These are phyloP conservation scores for Mortierella sp. DNA, from an alignment of 371 early-diverging fungal genomes.

Conservation along the genomic window DNA sequence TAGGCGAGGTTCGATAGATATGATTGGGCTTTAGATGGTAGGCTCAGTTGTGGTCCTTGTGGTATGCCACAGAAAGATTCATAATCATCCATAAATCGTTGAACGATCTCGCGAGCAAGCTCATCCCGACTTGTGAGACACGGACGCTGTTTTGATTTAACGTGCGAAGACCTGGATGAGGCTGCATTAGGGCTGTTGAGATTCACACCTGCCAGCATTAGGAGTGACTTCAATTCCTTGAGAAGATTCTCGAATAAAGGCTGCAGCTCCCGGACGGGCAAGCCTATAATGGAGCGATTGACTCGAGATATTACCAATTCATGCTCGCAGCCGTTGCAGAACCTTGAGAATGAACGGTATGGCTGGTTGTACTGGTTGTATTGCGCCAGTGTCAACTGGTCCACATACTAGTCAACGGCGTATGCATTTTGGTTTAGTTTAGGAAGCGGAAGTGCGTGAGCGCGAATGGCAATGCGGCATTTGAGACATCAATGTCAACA, in stretches of 20 bases:
- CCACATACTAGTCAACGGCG: conserved; percentile 55
- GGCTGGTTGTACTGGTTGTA: conserved; percentile 75
- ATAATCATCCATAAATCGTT: conserved; percentile 31
- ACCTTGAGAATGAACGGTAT: conserved; percentile 71
- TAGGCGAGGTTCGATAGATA: conserved; percentile 34
- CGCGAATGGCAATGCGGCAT: background rate
- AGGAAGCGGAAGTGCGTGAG: too few species aligned
- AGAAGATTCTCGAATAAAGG: conserved; percentile 19
- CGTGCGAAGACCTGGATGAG: background rate
- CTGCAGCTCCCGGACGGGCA: conserved; percentile 25
- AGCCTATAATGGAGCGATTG: conserved; percentile 17
- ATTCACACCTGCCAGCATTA: conserved; percentile 23
- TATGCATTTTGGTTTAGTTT: background rate
- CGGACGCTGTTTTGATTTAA: conserved; percentile 3
- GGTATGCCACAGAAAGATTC: conserved; percentile 19
- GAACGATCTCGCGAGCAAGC: conserved; percentile 15
- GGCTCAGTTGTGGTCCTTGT: conserved; percentile 1
- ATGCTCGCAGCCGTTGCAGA: conserved; percentile 71
- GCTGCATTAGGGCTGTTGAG: background rate
- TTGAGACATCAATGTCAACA: background rate
- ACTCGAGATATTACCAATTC: conserved; percentile 62
- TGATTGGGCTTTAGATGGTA: conserved; percentile 35
- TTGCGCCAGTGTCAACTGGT: conserved; percentile 56
- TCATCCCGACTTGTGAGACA: background rate
- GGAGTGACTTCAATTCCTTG: conserved; percentile 17